A percentile compares a stretch with the other conserved stretches of the same genome.
These are phyloP conservation scores for Bromus sterilis DNA, from an alignment of 176 grass and related monocot genomes.

Conservation along the genomic window DNA sequence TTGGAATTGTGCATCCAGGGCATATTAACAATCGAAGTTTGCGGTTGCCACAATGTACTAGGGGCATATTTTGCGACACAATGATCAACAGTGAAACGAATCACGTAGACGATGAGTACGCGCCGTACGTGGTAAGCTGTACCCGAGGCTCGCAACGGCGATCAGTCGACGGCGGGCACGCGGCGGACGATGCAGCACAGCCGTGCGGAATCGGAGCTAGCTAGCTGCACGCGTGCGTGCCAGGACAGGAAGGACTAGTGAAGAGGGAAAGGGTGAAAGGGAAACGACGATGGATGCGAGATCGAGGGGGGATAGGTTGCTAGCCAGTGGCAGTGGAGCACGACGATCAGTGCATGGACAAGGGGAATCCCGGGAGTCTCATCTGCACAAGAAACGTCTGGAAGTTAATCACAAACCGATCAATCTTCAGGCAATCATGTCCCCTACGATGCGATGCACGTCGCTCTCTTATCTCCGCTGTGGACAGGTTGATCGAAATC, in stretches of 20 bases:
- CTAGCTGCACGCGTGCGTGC: too few species aligned
- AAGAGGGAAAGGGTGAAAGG: background rate
- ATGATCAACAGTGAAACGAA: background rate
- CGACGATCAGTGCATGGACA: background rate
- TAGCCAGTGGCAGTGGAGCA: background rate
- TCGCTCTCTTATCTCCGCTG: background rate
- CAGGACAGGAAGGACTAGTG: too few species aligned
- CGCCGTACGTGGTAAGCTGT: background rate
- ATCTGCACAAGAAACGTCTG: background rate
- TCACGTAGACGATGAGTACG: background rate
- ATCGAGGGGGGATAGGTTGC: too few species aligned
- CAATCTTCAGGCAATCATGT: background rate
- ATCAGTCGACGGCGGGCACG: too few species aligned
- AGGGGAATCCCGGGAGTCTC: background rate
- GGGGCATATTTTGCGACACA: background rate
- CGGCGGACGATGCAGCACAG: background rate
- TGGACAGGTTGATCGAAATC: background rate
- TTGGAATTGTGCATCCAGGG: too few species aligned
- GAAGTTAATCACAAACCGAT: background rate
- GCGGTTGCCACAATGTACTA: background rate
- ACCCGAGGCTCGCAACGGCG: background rate
- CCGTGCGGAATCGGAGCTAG: background rate
- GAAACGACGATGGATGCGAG: background rate
- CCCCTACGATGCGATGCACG: background rate
- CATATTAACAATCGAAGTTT: too few species aligned